Percentiles rank a stretch among this genome's conserved stretches.
These are phyloP conservation scores for Arachis monticola DNA, from an alignment of 331 rosid species.

Conservation along the genomic window DNA sequence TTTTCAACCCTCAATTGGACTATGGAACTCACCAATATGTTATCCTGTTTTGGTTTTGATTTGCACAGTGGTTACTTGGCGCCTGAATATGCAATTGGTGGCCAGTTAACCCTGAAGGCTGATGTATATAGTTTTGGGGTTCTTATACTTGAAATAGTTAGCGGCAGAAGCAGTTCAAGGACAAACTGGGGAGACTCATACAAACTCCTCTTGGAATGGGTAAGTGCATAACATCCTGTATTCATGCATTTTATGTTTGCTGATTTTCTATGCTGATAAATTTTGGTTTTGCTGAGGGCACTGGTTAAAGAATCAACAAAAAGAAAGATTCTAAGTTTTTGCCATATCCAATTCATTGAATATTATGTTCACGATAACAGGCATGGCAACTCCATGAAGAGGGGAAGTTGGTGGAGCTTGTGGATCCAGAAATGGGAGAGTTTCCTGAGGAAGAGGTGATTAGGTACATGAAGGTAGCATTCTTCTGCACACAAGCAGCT, in stretches of 20 bases:
- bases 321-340: too few species aligned
- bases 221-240: constrained; percentile 38
- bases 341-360: too few species aligned
- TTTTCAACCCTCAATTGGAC: constrained; percentile 21
- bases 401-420: constrained; percentile 73
- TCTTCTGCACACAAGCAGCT: constrained; percentile 91
- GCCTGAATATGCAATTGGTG: constrained; percentile 95
- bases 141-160: constrained; percentile 76
- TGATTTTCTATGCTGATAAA: neutral
- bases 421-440: constrained; percentile 70
- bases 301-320: too few species aligned
- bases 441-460: constrained; percentile 73
- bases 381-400: constrained; percentile 94
- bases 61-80: constrained; percentile 90
- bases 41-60: constrained; percentile 41
- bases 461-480: constrained; percentile 89
- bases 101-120: constrained; percentile 90
- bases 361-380: constrained; percentile 43
- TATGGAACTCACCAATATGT: constrained; percentile 4
- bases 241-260: too few species aligned
- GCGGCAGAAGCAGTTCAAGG: constrained; percentile 79
- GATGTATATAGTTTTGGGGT: constrained; percentile 96
- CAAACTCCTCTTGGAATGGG: constrained; percentile 86
- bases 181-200: constrained; percentile 68
- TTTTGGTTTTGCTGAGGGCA: too few species aligned